Evolutionary conservation across 129 eudicot species (phyloP).

Genomic region (Logfia minima): DNA sequence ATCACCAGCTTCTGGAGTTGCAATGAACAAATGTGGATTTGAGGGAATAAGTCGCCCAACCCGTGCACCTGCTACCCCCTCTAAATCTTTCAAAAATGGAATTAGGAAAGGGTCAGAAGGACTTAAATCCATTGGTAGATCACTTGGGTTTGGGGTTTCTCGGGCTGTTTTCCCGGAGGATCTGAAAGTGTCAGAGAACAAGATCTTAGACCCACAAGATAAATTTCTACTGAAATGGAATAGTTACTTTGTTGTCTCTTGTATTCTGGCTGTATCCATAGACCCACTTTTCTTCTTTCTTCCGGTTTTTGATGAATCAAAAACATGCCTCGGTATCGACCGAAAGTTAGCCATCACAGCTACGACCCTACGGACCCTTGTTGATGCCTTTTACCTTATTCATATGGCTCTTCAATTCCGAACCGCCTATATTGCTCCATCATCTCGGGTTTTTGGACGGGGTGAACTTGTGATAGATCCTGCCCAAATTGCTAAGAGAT

Average conservation of each 20-base stretch:
- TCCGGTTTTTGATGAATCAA: constrained; percentile 54
- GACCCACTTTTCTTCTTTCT: constrained; percentile 89
- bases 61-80: constrained; percentile 47
- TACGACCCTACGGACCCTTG: constrained; percentile 72
- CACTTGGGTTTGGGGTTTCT: constrained; percentile 77
- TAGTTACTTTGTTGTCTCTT: constrained; percentile 69
- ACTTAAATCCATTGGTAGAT: constrained; percentile 69
- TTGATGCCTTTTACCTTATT: constrained; percentile 77
- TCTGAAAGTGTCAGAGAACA: constrained; percentile 77
- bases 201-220: constrained; percentile 90
- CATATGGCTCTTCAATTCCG: constrained; percentile 91
- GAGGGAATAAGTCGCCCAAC: constrained; percentile 53
- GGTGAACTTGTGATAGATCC: constrained; percentile 98
- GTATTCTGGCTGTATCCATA: constrained; percentile 72
- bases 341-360: constrained; percentile 59
- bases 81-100: constrained; percentile 74
- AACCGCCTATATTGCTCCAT: constrained; percentile 92
- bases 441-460: constrained; percentile 93
- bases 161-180: constrained; percentile 94
- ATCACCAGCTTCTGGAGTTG: constrained; percentile 55
- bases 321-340: constrained; percentile 67
- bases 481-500: constrained; percentile 77
- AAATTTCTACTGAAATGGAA: constrained; percentile 77
- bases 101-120: constrained; percentile 79
- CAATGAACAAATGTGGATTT: constrained; percentile 63